These are phyloP conservation scores for Ceratocystis eucalypticola DNA, from an alignment of 2,329 filamentous ascomycete genomes.

Conservation along the genomic window DNA sequence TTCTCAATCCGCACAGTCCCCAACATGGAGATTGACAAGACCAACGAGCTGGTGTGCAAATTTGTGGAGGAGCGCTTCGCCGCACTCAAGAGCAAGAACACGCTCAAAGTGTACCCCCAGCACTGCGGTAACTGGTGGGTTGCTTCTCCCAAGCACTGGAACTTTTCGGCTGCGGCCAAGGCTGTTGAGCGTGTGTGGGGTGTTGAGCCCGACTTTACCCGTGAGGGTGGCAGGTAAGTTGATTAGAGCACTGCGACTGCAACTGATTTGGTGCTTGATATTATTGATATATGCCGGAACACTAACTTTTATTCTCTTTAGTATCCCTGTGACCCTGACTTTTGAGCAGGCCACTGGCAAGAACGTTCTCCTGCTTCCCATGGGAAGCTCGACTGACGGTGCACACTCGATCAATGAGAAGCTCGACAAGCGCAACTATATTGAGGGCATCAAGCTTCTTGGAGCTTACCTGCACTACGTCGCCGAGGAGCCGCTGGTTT, in stretches of 20 bases:
- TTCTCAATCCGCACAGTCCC: conserved; percentile 97
- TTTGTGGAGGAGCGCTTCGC: conserved; percentile 75
- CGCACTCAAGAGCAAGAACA: conserved; percentile 87
- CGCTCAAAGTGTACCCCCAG: conserved; percentile 62
- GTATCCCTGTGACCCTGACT: conserved; percentile 90
- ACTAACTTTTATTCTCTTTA: conserved; percentile 26
- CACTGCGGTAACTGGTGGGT: conserved; percentile 99
- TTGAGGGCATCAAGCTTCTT: conserved; percentile 91
- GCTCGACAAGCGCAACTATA: conserved; percentile 92
- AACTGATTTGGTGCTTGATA: not conserved
- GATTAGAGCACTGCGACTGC: not conserved
- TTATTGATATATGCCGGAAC: not conserved
- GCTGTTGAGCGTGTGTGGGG: conserved; percentile 94
- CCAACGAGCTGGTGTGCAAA: conserved; percentile 73
- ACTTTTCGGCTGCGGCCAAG: conserved; percentile 88
- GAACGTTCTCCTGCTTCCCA: conserved; percentile 88
- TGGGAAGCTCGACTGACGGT: conserved; percentile 93
- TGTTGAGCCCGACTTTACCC: conserved; percentile 84
- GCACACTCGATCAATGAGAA: conserved; percentile 99
- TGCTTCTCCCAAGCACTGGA: conserved; percentile 95
- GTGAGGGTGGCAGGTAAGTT: conserved; percentile 75
- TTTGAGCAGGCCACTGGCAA: conserved; percentile 97
- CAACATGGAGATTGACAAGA: conserved; percentile 86
- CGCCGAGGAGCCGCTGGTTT: conserved; percentile 61
- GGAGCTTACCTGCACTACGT: conserved; percentile 95